Evolutionary conservation across 2,329 filamentous ascomycete species (phyloP), one percentile per base, ranked within the genome.

Genomic region (Sporothrix inflata): DNA sequence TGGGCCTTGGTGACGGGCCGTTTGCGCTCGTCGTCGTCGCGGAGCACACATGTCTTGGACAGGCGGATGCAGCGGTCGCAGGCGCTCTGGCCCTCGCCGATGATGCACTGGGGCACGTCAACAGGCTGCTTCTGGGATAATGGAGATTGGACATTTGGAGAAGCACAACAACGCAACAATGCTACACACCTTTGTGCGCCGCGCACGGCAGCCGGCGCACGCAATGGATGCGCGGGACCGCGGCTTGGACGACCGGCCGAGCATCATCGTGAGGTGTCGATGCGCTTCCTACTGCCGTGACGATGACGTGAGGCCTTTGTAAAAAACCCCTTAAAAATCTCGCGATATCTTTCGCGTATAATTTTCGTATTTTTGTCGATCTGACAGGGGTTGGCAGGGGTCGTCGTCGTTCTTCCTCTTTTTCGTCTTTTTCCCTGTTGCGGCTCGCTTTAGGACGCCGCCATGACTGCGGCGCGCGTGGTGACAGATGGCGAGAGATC

Each of bases 11-110:
- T 73, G 30, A 73, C 72, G 11, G 72, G 72, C 65, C 72, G 63
- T 51, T 72, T 72, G 53, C 72, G 65, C 60, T 73, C 72, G 49
- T 73, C 72, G 61, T 72, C 66, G 49, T 73, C 70, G 21, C 72
- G 72, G 40, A 73, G 49, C n/a, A 72, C 67, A 40, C 57, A 73
- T n/a, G 69, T 69, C 65, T 34, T 63, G 12, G 63, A 68, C 3
- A 73, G 53, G 21, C 72, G 72, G 11, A 69, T 38, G 40, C 72
- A 73, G 12, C 69, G 69, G 42, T 73, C 72, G 19, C 72, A 73
- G 1, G 69, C 55, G 19, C 24, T 65, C 55, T 71, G 65, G 57
- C 69, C 72, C 19, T 73, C 65, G 34, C 65, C 65, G 14, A 73
- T 73, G 38, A 73, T 73, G 55, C 72, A 73, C 72, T 72, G 49